These are phyloP conservation scores for Stephania yunnanensis DNA, from an alignment of 164 flowering plant genomes.

Conservation along the genomic window DNA sequence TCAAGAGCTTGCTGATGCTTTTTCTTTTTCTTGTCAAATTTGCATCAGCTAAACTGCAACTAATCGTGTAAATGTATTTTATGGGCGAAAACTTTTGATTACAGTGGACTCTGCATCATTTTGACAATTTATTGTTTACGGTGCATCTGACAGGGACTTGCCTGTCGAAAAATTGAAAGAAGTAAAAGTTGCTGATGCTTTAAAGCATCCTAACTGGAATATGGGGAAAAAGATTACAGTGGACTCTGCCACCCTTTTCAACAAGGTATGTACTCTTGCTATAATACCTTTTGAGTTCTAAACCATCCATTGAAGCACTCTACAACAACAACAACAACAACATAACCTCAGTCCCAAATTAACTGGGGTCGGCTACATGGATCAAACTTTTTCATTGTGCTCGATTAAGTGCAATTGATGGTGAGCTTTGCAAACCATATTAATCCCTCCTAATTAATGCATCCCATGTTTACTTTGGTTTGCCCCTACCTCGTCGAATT, in stretches of 20 bases:
- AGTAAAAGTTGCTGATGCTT: slow-evolving; percentile 92
- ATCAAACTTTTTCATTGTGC: too few relatives aligned
- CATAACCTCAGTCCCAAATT: too few relatives aligned
- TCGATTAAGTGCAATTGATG: too few relatives aligned
- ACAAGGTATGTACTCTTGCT: slow-evolving; percentile 49
- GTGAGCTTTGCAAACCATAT: too few relatives aligned
- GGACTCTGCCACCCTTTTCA: slow-evolving; percentile 98
- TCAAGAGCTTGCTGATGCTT: background rate
- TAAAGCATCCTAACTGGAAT: slow-evolving; percentile 97
- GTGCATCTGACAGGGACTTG: slow-evolving; percentile 65
- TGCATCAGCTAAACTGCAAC: background rate
- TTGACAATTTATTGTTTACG: slow-evolving; percentile 1
- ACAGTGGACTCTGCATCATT: too few relatives aligned
- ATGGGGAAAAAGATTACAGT: slow-evolving; percentile 99
- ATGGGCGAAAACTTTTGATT: too few relatives aligned
- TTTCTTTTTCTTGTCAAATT: background rate
- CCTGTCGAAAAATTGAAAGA: slow-evolving; percentile 94
- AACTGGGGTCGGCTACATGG: too few relatives aligned
- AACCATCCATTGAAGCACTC: background rate
- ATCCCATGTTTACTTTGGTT: too few relatives aligned
- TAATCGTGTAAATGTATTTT: background rate
- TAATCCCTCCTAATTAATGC: too few relatives aligned
- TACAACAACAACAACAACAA: too few relatives aligned
- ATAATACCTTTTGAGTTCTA: background rate
- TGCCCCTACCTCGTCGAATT: too few relatives aligned